Conservation (phyloP, 352 stramenopile species). For the Plasmopara halstedii region DNA sequence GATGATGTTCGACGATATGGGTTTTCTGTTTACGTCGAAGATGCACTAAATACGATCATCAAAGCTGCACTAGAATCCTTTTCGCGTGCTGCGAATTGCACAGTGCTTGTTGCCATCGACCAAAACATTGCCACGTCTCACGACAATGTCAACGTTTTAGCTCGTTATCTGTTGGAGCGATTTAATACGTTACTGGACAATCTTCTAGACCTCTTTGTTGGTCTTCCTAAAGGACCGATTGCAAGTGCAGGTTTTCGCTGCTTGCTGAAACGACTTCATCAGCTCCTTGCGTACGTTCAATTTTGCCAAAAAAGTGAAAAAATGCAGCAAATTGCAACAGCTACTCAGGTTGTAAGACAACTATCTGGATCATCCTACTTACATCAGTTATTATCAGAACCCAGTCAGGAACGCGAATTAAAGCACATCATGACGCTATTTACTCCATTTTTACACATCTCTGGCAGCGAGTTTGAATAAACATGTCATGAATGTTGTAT, state of each 20-base stretch:
- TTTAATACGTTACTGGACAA: constrained; percentile 63
- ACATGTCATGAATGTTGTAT: constrained; percentile 15
- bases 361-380: constrained; percentile 59
- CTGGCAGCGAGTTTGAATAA: too few relatives aligned
- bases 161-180: constrained; percentile 30
- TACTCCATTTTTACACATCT: constrained; percentile 16
- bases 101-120: constrained; percentile 34
- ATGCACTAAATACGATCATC: constrained; percentile 22
- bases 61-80: constrained; percentile 22
- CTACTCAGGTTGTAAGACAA: constrained; percentile 36
- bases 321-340: constrained; percentile 27
- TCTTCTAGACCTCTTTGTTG: constrained; percentile 52
- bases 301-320: constrained; percentile 33
- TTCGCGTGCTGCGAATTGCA: constrained; percentile 28
- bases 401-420: constrained; percentile 41
- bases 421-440: constrained; percentile 37
- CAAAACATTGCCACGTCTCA: constrained; percentile 4
- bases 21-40: constrained; percentile 21
- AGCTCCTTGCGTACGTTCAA: constrained; percentile 49
- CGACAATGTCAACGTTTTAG: constrained; percentile 18
- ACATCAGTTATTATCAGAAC: constrained; percentile 39
- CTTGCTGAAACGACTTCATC: constrained; percentile 55
- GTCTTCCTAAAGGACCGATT: constrained; percentile 24
- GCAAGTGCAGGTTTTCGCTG: constrained; percentile 34
- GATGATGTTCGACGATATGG: constrained; percentile 36